phyloP scores from a whole-genome alignment of 2,329 filamentous ascomycete species.

The Sarocladiaceae sp. region DNA sequence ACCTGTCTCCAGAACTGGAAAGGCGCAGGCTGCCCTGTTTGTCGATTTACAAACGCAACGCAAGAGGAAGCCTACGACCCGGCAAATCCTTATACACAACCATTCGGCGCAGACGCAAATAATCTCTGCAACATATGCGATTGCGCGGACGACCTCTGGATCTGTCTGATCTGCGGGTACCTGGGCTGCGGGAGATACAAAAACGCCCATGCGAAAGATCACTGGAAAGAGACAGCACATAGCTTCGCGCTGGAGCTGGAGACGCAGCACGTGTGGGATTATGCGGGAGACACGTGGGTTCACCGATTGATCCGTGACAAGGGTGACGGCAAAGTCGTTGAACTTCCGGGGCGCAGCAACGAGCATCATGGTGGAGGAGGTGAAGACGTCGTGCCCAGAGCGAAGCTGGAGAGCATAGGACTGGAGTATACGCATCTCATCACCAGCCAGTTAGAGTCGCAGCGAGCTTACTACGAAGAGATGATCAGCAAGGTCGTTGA shows the following conservation, averaged over 20 bases:
- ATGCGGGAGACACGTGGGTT: conserved; percentile 90
- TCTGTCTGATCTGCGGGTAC: conserved; percentile 88
- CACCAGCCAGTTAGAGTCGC: conserved; percentile 86
- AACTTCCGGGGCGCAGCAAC: conserved; percentile 60
- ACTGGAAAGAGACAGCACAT: conserved; percentile 85
- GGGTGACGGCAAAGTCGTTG: conserved; percentile 84
- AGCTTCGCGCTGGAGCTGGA: conserved; percentile 88
- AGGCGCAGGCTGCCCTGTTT: conserved; percentile 88
- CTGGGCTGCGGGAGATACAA: conserved; percentile 95
- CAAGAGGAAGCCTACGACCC: conserved; percentile 30
- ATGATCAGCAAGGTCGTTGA: conserved; percentile 82
- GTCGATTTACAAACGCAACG: conserved; percentile 67
- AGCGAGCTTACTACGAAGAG: conserved; percentile 90
- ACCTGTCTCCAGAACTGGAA: conserved; percentile 95
- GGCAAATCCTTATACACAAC: conserved; percentile 43
- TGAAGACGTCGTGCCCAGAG: conserved; percentile 64
- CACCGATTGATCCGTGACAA: conserved; percentile 93
- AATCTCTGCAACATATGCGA: conserved; percentile 80
- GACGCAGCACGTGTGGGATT: conserved; percentile 97
- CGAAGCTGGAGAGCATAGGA: conserved; percentile 69
- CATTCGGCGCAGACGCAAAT: conserved; percentile 51
- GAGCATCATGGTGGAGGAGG: conserved; percentile 33
- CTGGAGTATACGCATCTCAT: conserved; percentile 93
- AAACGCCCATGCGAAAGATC: conserved; percentile 83
- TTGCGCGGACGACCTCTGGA: conserved; percentile 79